Percentiles rank a stretch among this genome's conserved stretches.
Conservation (phyloP, 768 basidiomycete genomes). For the Pisolithus albus region DNA sequence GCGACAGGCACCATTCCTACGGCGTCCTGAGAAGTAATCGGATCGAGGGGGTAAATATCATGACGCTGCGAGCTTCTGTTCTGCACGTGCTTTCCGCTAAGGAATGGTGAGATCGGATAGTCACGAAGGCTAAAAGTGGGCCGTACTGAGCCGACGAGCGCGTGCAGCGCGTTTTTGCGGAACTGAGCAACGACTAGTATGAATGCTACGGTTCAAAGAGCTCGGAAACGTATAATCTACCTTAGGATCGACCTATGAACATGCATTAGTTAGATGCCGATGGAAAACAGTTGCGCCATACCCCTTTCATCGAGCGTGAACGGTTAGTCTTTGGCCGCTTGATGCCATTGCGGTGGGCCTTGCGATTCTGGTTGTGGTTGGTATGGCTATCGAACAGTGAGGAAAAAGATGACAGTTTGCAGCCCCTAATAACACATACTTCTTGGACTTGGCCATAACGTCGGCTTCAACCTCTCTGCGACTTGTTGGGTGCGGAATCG, state of each 20-base stretch:
- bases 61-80: slow-evolving; percentile 45
- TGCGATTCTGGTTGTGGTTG: slow-evolving; percentile 94
- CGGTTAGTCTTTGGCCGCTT: slow-evolving; percentile 69
- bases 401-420: slow-evolving; percentile 2
- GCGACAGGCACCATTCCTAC: slow-evolving; percentile 8
- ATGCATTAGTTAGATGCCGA: slow-evolving; percentile 1
- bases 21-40: not conserved
- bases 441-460: slow-evolving; percentile 96
- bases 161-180: slow-evolving; percentile 74
- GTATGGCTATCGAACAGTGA: slow-evolving; percentile 53
- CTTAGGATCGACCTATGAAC: slow-evolving; percentile 69
- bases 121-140: slow-evolving; percentile 2
- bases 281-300: slow-evolving; percentile 39
- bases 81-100: slow-evolving; percentile 62
- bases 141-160: slow-evolving; percentile 68
- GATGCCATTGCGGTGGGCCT: slow-evolving; percentile 98
- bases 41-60: slow-evolving; percentile 3
- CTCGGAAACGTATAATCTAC: slow-evolving; percentile 31
- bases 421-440: slow-evolving; percentile 43
- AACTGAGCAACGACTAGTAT: slow-evolving; percentile 42
- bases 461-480: slow-evolving; percentile 12
- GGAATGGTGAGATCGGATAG: not conserved
- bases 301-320: slow-evolving; percentile 83
- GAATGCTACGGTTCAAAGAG: not conserved
- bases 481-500: not conserved